Evolutionary conservation across 768 basidiomycete genomes (phyloP), one percentile per base, ranked within the genome.

Genomic region (Phanerochaete sordida): DNA sequence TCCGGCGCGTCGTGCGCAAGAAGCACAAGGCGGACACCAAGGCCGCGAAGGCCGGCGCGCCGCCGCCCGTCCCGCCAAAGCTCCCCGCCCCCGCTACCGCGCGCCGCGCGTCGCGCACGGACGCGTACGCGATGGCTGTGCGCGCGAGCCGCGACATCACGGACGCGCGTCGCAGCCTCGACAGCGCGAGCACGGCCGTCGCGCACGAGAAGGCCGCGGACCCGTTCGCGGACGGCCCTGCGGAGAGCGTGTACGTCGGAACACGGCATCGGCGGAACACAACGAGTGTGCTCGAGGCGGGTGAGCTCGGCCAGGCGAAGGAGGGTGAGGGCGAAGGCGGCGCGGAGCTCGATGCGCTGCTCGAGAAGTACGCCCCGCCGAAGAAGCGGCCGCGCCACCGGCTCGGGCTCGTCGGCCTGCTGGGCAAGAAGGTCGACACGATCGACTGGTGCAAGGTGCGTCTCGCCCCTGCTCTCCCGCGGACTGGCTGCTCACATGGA

Each of bases 381-480:
- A 57, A 60, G 28, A 59, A 59, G 37, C 44, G 62, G 30, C 62
- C 62, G 2, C 30, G 24, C 23, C 58, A 63, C 35, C 52, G 62
- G 11, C 24, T 63, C 4, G 62, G 62, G 2, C 52, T 60, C 27
- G 23, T 59, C n/a, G 62, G 62, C 16, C 37, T 55, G 30, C 57
- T 30, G 19, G 62, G 62, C 2, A 48, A 35, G 45, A 63, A 63
- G 33, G 62, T 63, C 6, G 58, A 63, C 30, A 63, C 62, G 9
- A 60, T 63, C 35, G 37, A 56, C 28, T 63, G 62, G 62, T 84
- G 79, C 70, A 82, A 77, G 70, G 82, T 81, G 19, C 23, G 72
- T 19, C 39, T 27, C 28, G 56, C 1, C 24, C 39, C 27, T 1
- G 16, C 33, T 2, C 9, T 5, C 13, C 13, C 2, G 28, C 8